Percentiles rank a stretch among this genome's conserved stretches.
phyloP scores from a whole-genome alignment of 2,329 filamentous ascomycete genomes.

The Fusarium staphyleae region DNA sequence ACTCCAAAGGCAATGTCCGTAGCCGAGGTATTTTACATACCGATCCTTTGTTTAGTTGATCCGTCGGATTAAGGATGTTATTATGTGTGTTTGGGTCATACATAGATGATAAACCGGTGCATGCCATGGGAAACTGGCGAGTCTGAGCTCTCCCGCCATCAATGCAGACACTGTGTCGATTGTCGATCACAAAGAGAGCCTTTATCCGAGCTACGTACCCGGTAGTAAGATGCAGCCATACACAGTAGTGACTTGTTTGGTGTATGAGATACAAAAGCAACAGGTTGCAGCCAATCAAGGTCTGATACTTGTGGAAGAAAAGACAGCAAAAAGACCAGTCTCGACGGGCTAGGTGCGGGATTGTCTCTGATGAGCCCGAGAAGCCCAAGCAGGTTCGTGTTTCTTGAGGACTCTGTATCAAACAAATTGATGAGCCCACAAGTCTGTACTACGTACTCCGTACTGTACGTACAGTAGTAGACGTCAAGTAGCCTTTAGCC shows the following conservation, averaged over 20 bases:
- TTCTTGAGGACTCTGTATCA: neutral
- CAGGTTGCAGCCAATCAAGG: conserved; percentile 12
- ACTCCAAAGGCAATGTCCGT: no score
- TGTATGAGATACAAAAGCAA: neutral
- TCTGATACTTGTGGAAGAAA: neutral
- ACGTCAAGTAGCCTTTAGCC: neutral
- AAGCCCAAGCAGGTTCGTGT: conserved; percentile 2
- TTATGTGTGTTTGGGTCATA: neutral
- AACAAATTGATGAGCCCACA: no score
- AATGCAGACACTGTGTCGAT: neutral
- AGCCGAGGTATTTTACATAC: no score
- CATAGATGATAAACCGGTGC: conserved; percentile 1
- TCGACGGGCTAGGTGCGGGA: conserved; percentile 20
- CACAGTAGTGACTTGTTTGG: neutral
- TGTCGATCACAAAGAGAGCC: conserved; percentile 22
- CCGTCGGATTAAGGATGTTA: neutral
- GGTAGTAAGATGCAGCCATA: conserved; percentile 6
- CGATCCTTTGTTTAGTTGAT: neutral
- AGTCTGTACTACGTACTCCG: no score
- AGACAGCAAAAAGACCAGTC: conserved; percentile 22
- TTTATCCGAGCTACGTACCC: conserved; percentile 13
- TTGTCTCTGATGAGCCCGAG: conserved; percentile 10
- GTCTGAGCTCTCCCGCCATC: neutral
- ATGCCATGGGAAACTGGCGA: conserved; percentile 11
- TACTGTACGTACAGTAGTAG: no score